These are phyloP conservation scores for Nadsonia fulvescens DNA, from an alignment of 805 yeast genomes.

Conservation along the genomic window DNA sequence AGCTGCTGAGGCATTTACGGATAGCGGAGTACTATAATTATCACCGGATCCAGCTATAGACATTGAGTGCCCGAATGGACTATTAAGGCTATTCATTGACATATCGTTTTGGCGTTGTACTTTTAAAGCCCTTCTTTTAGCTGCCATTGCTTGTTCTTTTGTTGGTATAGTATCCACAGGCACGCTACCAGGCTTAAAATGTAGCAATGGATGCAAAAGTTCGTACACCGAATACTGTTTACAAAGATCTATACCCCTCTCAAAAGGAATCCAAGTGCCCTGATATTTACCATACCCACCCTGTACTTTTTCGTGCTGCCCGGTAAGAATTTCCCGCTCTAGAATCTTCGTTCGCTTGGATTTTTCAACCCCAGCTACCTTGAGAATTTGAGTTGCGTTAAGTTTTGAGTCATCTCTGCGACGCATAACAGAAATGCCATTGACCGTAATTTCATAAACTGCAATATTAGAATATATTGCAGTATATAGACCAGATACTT, in stretches of 20 bases:
- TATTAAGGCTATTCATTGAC: conserved; percentile 9
- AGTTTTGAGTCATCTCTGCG: conserved; percentile 45
- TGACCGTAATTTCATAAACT: conserved; percentile 40
- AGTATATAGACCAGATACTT: conserved; percentile 27
- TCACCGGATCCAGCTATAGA: conserved; percentile 8
- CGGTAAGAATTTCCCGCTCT: conserved; percentile 44
- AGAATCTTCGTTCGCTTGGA: conserved; percentile 44
- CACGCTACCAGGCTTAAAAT: conserved; percentile 23
- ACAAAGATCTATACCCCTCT: conserved; percentile 38
- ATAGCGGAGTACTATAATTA: conserved; percentile 8
- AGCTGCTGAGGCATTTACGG: conserved; percentile 11
- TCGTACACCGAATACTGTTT: conserved; percentile 41
- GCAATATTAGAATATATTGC: conserved; percentile 49
- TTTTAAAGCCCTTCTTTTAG: conserved; percentile 14
- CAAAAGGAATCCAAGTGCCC: conserved; percentile 60
- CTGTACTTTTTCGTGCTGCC: conserved; percentile 52
- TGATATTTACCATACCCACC: conserved; percentile 63
- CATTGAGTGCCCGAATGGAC: conserved; percentile 7
- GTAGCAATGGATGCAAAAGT: conserved; percentile 30
- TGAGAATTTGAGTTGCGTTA: conserved; percentile 56
- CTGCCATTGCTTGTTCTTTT: conserved; percentile 29
- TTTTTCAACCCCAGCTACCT: conserved; percentile 50
- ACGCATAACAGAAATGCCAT: conserved; percentile 49
- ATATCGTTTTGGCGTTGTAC: conserved; percentile 10
- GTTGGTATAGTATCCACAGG: conserved; percentile 27